Evolutionary conservation across 352 stramenopile genomes (phyloP), one percentile per base, ranked within the genome.

Genomic region (Nothophytophthora sp.): DNA sequence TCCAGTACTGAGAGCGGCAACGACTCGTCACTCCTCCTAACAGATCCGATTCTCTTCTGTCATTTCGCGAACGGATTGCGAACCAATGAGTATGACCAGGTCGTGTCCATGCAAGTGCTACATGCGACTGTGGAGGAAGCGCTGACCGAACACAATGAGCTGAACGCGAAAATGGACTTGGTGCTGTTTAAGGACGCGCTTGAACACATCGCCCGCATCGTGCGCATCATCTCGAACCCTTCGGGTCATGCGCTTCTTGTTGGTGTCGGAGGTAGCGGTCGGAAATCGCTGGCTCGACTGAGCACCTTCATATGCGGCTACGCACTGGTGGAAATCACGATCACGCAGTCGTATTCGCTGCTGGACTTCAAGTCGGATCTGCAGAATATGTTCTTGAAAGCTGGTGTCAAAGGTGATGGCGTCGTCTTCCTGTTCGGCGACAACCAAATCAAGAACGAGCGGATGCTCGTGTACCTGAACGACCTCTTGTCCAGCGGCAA

Each of bases 131-230:
- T 98, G 0, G 84, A 98, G 50, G 88, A 97, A 57, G 89, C 92
- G 4, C 61, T 99, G 19, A 55, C 72, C 3, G 90, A 98, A 53
- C 94, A 98, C 81, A 99, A 98, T 54, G 89, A 98, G 35, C 50
- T 82, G 4, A 90, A 96, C 42, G 60, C 89, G 0, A 93, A 88
- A 12, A 98, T 99, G 92, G 90, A 98, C 25, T 62, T 99, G 16
- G 94, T 99, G 34, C 73, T 99, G 4, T 99, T 99, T 68, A 90
- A 98, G 35, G 92, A 99, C 50, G 96, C 94, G 11, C 87, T 99
- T 19, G 93, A 97, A 49, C 96, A 99, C 66, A 79, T 98, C 27
- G 78, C 88, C 20, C 75, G 96, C 2, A 98, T 99, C 42, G 81
- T 96, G 10, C 86, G 96, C n/a, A 98, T 99, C 41, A 82, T 99